Conservation (phyloP, 1,284 basidiomycete genomes). For the Wallemia hederae region DNA sequence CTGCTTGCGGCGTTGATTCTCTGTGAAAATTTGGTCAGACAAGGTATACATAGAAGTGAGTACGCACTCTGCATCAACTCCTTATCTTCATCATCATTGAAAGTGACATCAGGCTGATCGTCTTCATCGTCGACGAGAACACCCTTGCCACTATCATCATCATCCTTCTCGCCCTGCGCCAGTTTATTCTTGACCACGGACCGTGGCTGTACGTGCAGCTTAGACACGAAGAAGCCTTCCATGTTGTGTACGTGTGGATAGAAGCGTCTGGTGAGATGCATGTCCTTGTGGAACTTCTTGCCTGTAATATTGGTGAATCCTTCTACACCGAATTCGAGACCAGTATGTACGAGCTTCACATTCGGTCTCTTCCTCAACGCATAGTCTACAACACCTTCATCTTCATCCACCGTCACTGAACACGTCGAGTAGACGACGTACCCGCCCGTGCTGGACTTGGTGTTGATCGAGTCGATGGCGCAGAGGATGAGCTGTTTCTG, state of each 20-base stretch:
- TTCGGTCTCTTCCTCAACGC: slow-evolving; percentile 92
- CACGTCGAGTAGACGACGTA: slow-evolving; percentile 96
- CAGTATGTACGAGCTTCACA: slow-evolving; percentile 73
- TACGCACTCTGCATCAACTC: slow-evolving; percentile 16
- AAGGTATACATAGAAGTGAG: background rate
- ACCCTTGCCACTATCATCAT: slow-evolving; percentile 17
- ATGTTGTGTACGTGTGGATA: slow-evolving; percentile 79
- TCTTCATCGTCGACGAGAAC: slow-evolving; percentile 13
- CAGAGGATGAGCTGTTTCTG: slow-evolving; percentile 97
- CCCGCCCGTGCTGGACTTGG: slow-evolving; percentile 68
- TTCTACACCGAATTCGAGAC: slow-evolving; percentile 70
- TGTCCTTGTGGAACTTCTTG: slow-evolving; percentile 50
- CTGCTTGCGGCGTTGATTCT: background rate
- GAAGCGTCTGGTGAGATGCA: slow-evolving; percentile 59
- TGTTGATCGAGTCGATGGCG: slow-evolving; percentile 81
- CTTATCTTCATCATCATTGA: slow-evolving; percentile 17
- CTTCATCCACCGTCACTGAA: slow-evolving; percentile 91
- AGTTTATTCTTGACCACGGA: slow-evolving; percentile 20
- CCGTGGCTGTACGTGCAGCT: slow-evolving; percentile 71
- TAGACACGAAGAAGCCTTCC: slow-evolving; percentile 98
- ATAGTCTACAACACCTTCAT: slow-evolving; percentile 94
- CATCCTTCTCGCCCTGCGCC: slow-evolving; percentile 10
- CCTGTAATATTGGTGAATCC: slow-evolving; percentile 75
- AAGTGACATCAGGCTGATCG: slow-evolving; percentile 11
- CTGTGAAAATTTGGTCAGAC: background rate